These are phyloP conservation scores for Suillus paluster DNA, from an alignment of 768 basidiomycete genomes.

Conservation along the genomic window DNA sequence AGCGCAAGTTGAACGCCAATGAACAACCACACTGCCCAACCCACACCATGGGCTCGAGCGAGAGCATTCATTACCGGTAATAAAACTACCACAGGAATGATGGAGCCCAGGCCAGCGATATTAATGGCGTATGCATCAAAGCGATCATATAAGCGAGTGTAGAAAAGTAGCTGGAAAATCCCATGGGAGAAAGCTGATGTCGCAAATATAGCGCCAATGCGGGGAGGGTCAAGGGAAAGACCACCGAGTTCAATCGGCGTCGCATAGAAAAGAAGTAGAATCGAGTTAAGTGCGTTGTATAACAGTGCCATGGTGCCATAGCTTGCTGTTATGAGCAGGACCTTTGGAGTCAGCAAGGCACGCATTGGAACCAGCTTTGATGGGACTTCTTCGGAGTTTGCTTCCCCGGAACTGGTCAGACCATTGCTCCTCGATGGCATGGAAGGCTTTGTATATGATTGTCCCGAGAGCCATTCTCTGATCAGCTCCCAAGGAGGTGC, in stretches of 20 bases:
- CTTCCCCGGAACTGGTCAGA: not conserved
- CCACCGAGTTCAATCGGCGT: constrained; percentile 36
- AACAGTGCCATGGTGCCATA: constrained; percentile 65
- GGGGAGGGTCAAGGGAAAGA: constrained; percentile 28
- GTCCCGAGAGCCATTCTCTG: not conserved
- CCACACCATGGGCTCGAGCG: constrained; percentile 25
- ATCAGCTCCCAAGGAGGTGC: not conserved
- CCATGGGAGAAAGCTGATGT: constrained; percentile 37
- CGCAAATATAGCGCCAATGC: constrained; percentile 34
- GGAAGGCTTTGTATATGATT: not conserved
- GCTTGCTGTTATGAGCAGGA: constrained; percentile 61
- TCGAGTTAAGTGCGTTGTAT: constrained; percentile 63
- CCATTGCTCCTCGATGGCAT: not conserved
- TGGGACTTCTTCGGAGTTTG: not conserved
- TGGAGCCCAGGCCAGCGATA: constrained; percentile 50
- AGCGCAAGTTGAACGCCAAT: constrained; percentile 53
- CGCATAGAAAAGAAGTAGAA: constrained; percentile 38
- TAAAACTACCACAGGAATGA: constrained; percentile 46
- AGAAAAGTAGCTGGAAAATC: constrained; percentile 62
- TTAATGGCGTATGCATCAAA: constrained; percentile 66
- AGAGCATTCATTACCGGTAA: constrained; percentile 45
- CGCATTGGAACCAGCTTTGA: constrained; percentile 48
- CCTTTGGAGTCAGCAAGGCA: constrained; percentile 53
- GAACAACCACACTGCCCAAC: constrained; percentile 48
- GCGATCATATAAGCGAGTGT: constrained; percentile 55